A percentile compares a stretch with the other conserved stretches of the same genome.
Conservation (phyloP, 1,284 basidiomycete genomes). For the Austropuccinia psidii region DNA sequence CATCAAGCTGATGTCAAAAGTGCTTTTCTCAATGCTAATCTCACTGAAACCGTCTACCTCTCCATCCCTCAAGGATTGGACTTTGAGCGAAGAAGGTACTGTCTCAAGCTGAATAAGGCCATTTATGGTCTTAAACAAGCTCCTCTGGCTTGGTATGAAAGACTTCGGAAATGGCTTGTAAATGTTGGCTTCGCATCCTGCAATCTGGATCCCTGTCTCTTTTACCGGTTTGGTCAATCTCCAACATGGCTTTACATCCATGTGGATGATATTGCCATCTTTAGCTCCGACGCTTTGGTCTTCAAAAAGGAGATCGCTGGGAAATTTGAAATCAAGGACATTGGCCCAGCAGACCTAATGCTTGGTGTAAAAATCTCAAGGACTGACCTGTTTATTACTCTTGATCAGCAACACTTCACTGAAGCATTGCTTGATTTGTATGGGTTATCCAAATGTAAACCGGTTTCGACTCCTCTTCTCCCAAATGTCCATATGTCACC, state of each 20-base stretch:
- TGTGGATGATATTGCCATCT: neutral
- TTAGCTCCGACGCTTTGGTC: neutral
- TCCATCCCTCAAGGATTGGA: neutral
- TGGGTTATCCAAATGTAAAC: neutral
- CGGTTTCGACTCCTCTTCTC: neutral
- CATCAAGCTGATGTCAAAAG: neutral
- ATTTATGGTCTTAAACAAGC: slow-evolving; percentile 11
- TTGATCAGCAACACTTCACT: neutral
- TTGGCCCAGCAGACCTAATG: neutral
- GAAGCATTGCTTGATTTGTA: neutral
- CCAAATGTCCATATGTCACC: neutral
- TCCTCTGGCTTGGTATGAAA: neutral
- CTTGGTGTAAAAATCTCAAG: neutral
- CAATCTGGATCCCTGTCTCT: neutral
- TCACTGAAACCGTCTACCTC: neutral
- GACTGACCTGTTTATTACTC: neutral
- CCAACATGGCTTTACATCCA: neutral
- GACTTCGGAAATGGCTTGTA: neutral
- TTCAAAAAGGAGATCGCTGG: neutral
- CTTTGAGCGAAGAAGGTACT: neutral
- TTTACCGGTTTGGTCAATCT: neutral
- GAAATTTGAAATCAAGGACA: slow-evolving; percentile 2
- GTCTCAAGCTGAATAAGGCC: neutral
- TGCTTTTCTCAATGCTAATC: neutral
- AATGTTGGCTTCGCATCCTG: neutral